phyloP scores from a whole-genome alignment of 1,139 yeast species.

The Candida neerlandica region DNA sequence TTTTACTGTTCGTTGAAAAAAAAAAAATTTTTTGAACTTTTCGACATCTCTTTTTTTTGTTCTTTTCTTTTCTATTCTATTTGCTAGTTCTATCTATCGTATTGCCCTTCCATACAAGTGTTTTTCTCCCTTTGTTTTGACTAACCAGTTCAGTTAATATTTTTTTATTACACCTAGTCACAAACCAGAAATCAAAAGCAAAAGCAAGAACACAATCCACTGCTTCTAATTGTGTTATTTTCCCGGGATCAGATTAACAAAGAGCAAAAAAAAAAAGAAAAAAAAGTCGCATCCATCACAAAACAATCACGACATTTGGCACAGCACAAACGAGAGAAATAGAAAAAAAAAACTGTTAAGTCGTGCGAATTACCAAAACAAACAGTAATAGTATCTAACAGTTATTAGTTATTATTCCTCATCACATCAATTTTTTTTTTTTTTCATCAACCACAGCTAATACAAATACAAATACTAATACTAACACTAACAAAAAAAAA shows the following conservation, averaged over 20 bases:
- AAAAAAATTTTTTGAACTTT: not conserved
- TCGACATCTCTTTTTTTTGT: not conserved
- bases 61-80: not conserved
- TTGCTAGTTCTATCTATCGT: not conserved
- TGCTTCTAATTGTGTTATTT: too few species aligned
- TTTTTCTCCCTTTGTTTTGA: too few species aligned
- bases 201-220: too few species aligned
- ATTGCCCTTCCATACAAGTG: too few species aligned
- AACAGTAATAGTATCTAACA: too few species aligned
- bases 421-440: constrained; percentile 1
- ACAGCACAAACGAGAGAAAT: not conserved
- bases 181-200: too few species aligned
- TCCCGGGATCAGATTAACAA: too few species aligned
- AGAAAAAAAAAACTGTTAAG: constrained; percentile 2
- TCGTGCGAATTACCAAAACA: not conserved
- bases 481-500: not conserved
- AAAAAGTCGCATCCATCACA: too few species aligned
- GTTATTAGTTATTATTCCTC: not conserved
- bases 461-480: too few species aligned
- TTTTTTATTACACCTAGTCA: too few species aligned
- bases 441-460: too few species aligned
- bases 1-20: not conserved
- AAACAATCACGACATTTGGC: not conserved
- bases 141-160: not conserved
- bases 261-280: not conserved